These are phyloP conservation scores for Scedosporium apiospermum DNA, from an alignment of 2,329 filamentous ascomycete genomes.

Conservation along the genomic window DNA sequence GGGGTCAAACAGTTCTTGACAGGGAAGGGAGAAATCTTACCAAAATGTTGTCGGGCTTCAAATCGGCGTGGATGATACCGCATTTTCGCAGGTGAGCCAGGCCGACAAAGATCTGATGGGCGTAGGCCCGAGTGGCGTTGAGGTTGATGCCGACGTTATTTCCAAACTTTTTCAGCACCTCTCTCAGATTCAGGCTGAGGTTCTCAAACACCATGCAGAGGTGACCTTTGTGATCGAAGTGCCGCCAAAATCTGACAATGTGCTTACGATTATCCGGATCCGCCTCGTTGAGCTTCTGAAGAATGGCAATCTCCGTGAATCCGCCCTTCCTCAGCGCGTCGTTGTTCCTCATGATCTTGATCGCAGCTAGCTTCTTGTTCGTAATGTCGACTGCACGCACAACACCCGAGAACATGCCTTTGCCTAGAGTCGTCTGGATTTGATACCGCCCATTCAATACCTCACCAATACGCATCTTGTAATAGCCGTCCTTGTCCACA, in stretches of 20 bases:
- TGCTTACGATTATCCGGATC: constrained; percentile 89
- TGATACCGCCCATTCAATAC: constrained; percentile 83
- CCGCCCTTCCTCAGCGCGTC: constrained; percentile 87
- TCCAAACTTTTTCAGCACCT: constrained; percentile 91
- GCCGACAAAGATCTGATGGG: constrained; percentile 88
- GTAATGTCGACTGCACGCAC: constrained; percentile 74
- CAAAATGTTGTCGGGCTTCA: constrained; percentile 96
- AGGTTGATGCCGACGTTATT: constrained; percentile 90
- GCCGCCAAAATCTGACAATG: constrained; percentile 75
- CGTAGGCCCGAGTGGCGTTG: constrained; percentile 76
- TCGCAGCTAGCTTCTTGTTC: constrained; percentile 70
- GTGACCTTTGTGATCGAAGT: constrained; percentile 91
- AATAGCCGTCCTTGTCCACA: constrained; percentile 91
- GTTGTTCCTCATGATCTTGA: constrained; percentile 98
- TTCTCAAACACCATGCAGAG: constrained; percentile 97
- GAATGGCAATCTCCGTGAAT: constrained; percentile 86
- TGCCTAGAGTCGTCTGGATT: constrained; percentile 77
- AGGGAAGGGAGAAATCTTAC: constrained; percentile 31
- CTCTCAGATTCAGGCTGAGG: constrained; percentile 82
- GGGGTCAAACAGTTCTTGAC: neutral
- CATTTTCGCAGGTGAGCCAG: constrained; percentile 82
- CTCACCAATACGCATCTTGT: constrained; percentile 89
- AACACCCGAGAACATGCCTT: constrained; percentile 96
- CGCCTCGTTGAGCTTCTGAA: constrained; percentile 75
- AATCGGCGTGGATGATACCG: constrained; percentile 87